Conservation (phyloP, 1,139 yeast genomes). For the Saccharomyces hybrid region DNA sequence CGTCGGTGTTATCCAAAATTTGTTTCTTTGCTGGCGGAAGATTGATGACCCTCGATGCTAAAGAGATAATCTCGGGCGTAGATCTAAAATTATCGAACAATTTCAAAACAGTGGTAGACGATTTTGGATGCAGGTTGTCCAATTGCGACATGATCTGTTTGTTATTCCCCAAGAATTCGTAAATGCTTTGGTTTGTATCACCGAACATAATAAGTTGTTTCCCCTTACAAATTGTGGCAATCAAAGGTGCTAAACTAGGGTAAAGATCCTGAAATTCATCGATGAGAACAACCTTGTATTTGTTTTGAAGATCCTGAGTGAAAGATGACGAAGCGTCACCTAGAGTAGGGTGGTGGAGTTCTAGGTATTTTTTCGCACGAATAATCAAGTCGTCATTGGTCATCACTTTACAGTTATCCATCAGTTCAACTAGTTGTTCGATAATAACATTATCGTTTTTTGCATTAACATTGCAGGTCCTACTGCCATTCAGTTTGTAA, state of each 20-base stretch:
- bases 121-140: slow-evolving; percentile 15
- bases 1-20: slow-evolving; percentile 3
- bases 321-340: slow-evolving; percentile 7
- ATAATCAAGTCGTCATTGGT: slow-evolving; percentile 38
- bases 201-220: slow-evolving; percentile 63
- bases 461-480: not conserved
- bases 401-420: slow-evolving; percentile 33
- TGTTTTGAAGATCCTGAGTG: slow-evolving; percentile 12
- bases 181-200: slow-evolving; percentile 66
- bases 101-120: slow-evolving; percentile 27
- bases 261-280: slow-evolving; percentile 76
- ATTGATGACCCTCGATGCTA: slow-evolving; percentile 30
- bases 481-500: slow-evolving; percentile 21
- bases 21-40: not conserved
- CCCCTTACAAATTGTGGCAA: slow-evolving; percentile 33
- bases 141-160: slow-evolving; percentile 27
- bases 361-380: slow-evolving; percentile 27
- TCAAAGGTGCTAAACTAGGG: slow-evolving; percentile 41
- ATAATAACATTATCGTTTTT: slow-evolving; percentile 7
- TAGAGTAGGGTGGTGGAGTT: not conserved
- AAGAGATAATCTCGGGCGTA: slow-evolving; percentile 45
- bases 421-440: slow-evolving; percentile 24
- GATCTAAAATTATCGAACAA: slow-evolving; percentile 50
- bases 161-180: slow-evolving; percentile 53
- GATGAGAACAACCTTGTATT: slow-evolving; percentile 41